Evolutionary conservation across 768 basidiomycete species (phyloP).

Genomic region (Pisolithus albus): DNA sequence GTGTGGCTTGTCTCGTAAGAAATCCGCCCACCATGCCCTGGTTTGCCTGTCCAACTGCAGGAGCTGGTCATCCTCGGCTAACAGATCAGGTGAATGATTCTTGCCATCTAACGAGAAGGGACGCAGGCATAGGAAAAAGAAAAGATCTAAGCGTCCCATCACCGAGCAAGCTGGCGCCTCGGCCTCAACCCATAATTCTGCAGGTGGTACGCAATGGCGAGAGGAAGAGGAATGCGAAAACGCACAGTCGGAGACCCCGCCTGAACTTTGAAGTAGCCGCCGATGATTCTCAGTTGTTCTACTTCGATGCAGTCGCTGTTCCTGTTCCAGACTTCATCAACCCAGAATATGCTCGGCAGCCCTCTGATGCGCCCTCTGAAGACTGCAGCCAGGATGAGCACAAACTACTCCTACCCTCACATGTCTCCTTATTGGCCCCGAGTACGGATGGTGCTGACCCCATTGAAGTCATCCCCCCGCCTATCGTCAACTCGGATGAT

Average conservation of each 20-base stretch:
- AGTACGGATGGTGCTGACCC: conserved; percentile 27
- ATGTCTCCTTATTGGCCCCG: conserved; percentile 53
- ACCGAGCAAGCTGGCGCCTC: conserved; percentile 8
- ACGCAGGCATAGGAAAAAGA: conserved; percentile 24
- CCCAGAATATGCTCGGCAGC: conserved; percentile 6
- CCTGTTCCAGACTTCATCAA: conserved; percentile 22
- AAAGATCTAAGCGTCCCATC: conserved; percentile 12
- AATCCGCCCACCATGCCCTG: too few relatives aligned
- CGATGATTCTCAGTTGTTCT: conserved; percentile 33
- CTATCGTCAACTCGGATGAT: conserved; percentile 39
- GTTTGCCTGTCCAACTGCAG: too few relatives aligned
- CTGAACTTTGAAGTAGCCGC: conserved; percentile 9
- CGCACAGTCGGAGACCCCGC: conserved; percentile 22
- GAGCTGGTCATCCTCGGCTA: too few relatives aligned
- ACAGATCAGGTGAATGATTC: too few relatives aligned
- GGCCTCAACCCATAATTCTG: conserved; percentile 13
- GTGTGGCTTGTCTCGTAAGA: too few relatives aligned
- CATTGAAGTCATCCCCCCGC: conserved; percentile 40
- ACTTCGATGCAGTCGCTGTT: conserved; percentile 42
- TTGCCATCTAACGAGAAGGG: conserved; percentile 14
- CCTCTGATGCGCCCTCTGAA: conserved; percentile 4
- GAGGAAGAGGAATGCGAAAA: conserved; percentile 2
- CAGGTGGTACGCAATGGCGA: conserved; percentile 13
- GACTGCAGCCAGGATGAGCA: conserved; percentile 14
- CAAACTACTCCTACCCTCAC: conserved; percentile 54